These are phyloP conservation scores for Asparagopsis taxiformis DNA, from an alignment of 31 red algal genomes.

Conservation along the genomic window DNA sequence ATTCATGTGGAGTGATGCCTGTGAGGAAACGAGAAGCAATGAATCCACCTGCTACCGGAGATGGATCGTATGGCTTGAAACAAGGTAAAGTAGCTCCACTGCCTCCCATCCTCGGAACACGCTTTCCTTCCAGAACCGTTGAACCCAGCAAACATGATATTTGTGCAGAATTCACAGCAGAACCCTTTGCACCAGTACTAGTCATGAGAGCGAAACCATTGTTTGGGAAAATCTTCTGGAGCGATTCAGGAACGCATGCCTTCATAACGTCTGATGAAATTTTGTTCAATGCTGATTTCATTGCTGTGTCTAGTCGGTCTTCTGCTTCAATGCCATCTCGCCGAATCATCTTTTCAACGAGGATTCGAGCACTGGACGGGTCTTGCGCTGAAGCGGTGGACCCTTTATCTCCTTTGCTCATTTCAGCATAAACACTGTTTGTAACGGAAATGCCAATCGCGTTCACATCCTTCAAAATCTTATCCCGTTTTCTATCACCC, in stretches of 20 bases:
- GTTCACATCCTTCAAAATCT: constrained; percentile 24
- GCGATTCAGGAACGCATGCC: constrained; percentile 64
- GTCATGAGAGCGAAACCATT: constrained; percentile 99
- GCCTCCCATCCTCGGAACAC: constrained; percentile 84
- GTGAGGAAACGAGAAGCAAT: constrained; percentile 92
- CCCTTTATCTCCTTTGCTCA: constrained; percentile 30
- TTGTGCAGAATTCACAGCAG: constrained; percentile 87
- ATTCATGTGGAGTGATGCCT: constrained; percentile 86
- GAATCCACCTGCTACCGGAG: constrained; percentile 86
- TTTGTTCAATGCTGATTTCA: constrained; percentile 76
- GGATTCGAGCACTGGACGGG: constrained; percentile 18
- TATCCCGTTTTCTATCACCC: constrained; percentile 51
- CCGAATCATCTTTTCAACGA: constrained; percentile 58
- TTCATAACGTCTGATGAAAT: constrained; percentile 75
- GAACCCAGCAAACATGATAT: constrained; percentile 96
- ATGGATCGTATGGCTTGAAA: constrained; percentile 85
- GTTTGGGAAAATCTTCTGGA: constrained; percentile 74
- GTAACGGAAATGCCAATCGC: constrained; percentile 31
- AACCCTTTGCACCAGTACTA: constrained; percentile 92
- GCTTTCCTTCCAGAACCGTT: constrained; percentile 91
- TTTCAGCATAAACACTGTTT: constrained; percentile 49
- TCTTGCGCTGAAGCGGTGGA: constrained; percentile 1
- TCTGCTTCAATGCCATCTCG: constrained; percentile 73
- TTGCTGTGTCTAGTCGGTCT: constrained; percentile 75
- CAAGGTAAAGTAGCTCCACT: constrained; percentile 91